phyloP scores from a whole-genome alignment of 192 early-diverging fungal genomes.

The Umbelopsis ramanniana region DNA sequence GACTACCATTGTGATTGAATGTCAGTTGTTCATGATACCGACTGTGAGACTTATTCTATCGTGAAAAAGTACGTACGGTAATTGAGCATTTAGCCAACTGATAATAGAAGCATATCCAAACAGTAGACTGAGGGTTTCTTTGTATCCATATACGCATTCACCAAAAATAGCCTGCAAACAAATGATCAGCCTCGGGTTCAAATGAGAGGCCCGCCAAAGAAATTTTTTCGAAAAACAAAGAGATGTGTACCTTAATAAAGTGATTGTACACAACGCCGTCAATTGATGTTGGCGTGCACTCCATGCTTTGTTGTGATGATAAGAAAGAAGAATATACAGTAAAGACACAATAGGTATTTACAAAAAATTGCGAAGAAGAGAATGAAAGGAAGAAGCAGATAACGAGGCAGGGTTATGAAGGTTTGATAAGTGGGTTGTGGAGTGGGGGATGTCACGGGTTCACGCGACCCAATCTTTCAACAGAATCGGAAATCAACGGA shows the following conservation, averaged over 20 bases:
- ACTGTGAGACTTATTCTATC: not conserved
- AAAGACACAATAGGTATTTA: not conserved
- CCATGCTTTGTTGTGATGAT: not conserved
- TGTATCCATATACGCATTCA: slow-evolving; percentile 49
- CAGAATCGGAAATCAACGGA: slow-evolving; percentile 14
- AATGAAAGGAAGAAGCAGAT: not conserved
- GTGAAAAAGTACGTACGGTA: slow-evolving; percentile 58
- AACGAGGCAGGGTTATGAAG: not conserved
- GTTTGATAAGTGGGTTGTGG: not conserved
- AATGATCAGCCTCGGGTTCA: not conserved
- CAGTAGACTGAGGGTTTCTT: slow-evolving; percentile 45
- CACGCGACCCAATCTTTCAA: slow-evolving; percentile 5
- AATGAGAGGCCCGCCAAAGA: not conserved
- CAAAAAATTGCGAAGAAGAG: not conserved
- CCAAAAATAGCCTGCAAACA: slow-evolving; percentile 50
- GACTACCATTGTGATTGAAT: slow-evolving; percentile 33
- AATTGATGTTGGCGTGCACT: slow-evolving; percentile 1
- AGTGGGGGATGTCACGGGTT: not conserved
- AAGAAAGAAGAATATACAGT: not conserved
- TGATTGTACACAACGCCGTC: slow-evolving; percentile 16
- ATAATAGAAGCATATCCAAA: slow-evolving; percentile 64
- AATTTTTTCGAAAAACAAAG: not conserved
- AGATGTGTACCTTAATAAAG: not conserved
- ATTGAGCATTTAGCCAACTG: slow-evolving; percentile 76
- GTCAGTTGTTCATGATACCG: not conserved